Base-by-base conservation (phyloP, 139 green algal species). In the Tetradesmus obliquus region DNA sequence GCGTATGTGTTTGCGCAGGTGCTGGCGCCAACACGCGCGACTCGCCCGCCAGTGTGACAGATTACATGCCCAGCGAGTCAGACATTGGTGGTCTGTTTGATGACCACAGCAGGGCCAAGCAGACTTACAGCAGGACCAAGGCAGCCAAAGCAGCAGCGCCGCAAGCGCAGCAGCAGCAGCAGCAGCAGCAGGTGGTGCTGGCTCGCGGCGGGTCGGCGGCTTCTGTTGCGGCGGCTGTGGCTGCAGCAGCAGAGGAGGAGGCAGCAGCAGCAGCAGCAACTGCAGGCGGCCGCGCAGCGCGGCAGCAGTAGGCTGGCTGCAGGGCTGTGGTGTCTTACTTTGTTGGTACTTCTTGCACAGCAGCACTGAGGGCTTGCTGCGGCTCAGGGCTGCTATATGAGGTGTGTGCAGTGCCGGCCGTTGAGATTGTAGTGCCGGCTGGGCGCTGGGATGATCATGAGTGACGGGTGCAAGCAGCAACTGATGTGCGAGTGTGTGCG, bases 11-110 rank as follows among this genome's bases (percentile, higher is more conserved):
- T 24, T n/a, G 3, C 3, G 51, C 85, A 89, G 86, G 86, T 83
- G 96, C 96, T 53, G 97, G 97, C 66, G 89, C 94, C 54, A 93
- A 94, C 92, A 98, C 96, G 5, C 94, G 94, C 17, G 95, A 98
- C 92, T 96, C 95, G 66, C 97, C 97, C 17, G 90, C 92, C 8
- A 91, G 88, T 24, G 91, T 97, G 55, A 94, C 90, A 5, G 95
- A 96, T 92, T 97, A 96, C 84, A 53, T 88, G 81, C 96, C 96
- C 6, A 80, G 45, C 6, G 91, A 94, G 62, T 58, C 54, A 10
- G 95, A 96, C 82, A 80, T 93, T 55, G 94, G 95, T 12, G 96
- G 96, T 62, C 86, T 97, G 74, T 97, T 97, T 93, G 96, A 98
- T 90, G 91, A 96, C 92, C 84, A 60, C 22, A 84, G 3, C 53